Evolutionary conservation across 768 basidiomycete species (phyloP).

Genomic region (Lactarius tabidus): DNA sequence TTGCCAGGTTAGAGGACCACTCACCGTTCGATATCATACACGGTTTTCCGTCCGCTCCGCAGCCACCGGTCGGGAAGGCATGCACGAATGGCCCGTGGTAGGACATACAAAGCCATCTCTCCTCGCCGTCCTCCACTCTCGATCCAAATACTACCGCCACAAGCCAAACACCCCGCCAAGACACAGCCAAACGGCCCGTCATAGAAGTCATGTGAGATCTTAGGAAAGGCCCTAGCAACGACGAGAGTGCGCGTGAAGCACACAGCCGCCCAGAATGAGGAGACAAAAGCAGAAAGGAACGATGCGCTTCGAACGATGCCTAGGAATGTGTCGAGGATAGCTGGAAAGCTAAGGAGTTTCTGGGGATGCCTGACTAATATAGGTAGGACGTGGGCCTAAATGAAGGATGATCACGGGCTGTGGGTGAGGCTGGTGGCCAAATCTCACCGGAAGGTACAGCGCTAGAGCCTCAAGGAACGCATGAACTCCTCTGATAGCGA

Average conservation of each 20-base stretch:
- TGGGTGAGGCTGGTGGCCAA: background rate
- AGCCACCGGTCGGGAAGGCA: constrained; percentile 56
- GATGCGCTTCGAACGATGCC: constrained; percentile 60
- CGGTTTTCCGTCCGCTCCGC: constrained; percentile 39
- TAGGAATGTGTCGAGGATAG: constrained; percentile 40
- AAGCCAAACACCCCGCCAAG: constrained; percentile 61
- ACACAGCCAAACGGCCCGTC: constrained; percentile 72
- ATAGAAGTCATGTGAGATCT: constrained; percentile 72
- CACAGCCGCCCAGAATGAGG: constrained; percentile 65
- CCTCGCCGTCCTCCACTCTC: constrained; percentile 68
- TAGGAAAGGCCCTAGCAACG: constrained; percentile 59
- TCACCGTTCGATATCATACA: constrained; percentile 52
- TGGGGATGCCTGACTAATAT: constrained; percentile 56
- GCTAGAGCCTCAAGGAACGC: constrained; percentile 61
- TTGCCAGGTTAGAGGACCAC: constrained; percentile 25
- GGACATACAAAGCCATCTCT: constrained; percentile 76
- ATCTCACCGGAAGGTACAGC: constrained; percentile 68
- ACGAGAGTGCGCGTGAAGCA: constrained; percentile 66
- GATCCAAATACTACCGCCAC: constrained; percentile 75
- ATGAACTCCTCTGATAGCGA: constrained; percentile 45
- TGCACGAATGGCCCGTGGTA: constrained; percentile 65
- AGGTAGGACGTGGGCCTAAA: constrained; percentile 70
- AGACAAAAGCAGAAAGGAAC: constrained; percentile 70
- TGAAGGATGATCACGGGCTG: constrained; percentile 3
- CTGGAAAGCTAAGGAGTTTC: constrained; percentile 44